Base-by-base conservation (phyloP, 2,329 filamentous ascomycete genomes). In the Monilinia fructigena region DNA sequence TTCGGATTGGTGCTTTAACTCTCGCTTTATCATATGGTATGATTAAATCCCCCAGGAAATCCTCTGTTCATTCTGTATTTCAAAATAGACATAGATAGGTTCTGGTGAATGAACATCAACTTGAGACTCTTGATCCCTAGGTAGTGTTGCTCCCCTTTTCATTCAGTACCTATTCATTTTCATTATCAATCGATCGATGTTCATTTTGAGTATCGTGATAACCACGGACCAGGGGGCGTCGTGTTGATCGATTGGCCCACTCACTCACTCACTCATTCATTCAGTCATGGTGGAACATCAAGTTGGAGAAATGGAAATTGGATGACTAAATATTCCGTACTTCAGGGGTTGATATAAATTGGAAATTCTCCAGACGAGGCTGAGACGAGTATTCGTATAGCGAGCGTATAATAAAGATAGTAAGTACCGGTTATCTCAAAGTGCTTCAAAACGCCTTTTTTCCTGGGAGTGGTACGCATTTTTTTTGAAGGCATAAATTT, bases 241-340 rank as follows among this genome's bases (percentile, higher is more conserved):
- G 58, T 50, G 58, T 60, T 60, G 42, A 60, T 60, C 58, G 45
- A 26, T 60, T 26, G 45, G 45, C 58, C 58, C 58, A 50, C 58
- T 50, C 58, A 35, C 45, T 48, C 28, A 48, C 31, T 11, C 42
- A 42, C 3, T 48, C 58, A 61, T 42, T 59, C 56, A 35, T 35
- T 48, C n/a, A 26, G 18, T 14, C 28, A 50, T 50, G 45, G 45
- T 61, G 58, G 58, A 52, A 50, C 58, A 38, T 50, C n/a, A 47
- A 38, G 23, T 38, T 50, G 58, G 14, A 38, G 28, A 50, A 28
- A 20, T 50, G 45, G 45, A 60, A 60, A 60, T 60, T 60, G 58
- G 47, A 60, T 40, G 31, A 8, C 28, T 23, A 50, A 50, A 61
- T 52, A 26, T 38, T 38, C 28, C 58, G n/a, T 26, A 50, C 31